A percentile compares a stretch with the other conserved stretches of the same genome.
Evolutionary conservation across 1,284 basidiomycete genomes (phyloP).

Genomic region (Pholiota adiposa): DNA sequence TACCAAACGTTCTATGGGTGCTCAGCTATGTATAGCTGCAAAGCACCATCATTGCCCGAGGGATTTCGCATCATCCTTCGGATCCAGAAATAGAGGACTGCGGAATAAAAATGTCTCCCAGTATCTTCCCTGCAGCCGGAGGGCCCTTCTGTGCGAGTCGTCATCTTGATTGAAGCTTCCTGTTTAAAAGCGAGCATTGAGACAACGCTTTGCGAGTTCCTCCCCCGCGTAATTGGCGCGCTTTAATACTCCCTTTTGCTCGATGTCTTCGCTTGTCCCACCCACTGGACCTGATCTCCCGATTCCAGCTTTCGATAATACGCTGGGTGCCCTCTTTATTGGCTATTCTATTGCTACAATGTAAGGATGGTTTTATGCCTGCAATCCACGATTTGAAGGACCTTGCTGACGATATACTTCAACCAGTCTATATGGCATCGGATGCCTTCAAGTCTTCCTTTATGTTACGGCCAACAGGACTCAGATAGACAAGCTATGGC

Average conservation of each 20-base stretch:
- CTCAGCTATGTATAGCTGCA: neutral
- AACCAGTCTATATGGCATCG: slow-evolving; percentile 16
- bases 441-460: slow-evolving; percentile 16
- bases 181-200: neutral
- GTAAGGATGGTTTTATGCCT: slow-evolving; percentile 2
- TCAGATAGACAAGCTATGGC: slow-evolving; percentile 13
- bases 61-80: neutral
- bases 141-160: neutral
- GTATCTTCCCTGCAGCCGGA: neutral
- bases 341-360: slow-evolving; percentile 17
- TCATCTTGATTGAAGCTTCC: neutral
- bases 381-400: neutral
- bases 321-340: slow-evolving; percentile 18
- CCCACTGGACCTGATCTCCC: slow-evolving; percentile 4
- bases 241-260: slow-evolving; percentile 14
- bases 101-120: neutral
- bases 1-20: neutral
- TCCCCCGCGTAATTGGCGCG: neutral
- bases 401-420: neutral
- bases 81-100: neutral
- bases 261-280: slow-evolving; percentile 10
- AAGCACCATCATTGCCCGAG: neutral
- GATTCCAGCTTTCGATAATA: slow-evolving; percentile 15
- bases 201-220: neutral
- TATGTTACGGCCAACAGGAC: slow-evolving; percentile 13